Evolutionary conservation across 257 asterid genomes (phyloP).

Genomic region (Nicotiana noctiflora): DNA sequence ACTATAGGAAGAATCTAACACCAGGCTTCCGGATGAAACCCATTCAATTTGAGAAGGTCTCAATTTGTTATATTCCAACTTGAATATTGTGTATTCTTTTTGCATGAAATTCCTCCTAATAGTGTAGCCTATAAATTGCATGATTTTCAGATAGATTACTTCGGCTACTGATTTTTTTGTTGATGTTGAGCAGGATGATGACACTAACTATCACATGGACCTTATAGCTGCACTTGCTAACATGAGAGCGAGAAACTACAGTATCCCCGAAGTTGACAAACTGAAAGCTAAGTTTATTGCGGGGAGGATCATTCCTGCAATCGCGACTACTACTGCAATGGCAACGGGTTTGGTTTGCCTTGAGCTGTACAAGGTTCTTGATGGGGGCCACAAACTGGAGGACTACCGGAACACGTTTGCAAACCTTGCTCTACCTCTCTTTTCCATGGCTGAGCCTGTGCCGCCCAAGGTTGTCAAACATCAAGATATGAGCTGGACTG

Average conservation of each 20-base stretch:
- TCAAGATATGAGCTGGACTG: slow-evolving; percentile 78
- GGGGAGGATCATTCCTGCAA: slow-evolving; percentile 88
- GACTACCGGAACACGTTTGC: slow-evolving; percentile 92
- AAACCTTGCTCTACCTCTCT: slow-evolving; percentile 73
- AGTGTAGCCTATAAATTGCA: background rate
- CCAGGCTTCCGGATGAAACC: slow-evolving; percentile 77
- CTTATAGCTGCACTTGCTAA: slow-evolving; percentile 83
- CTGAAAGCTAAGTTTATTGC: slow-evolving; percentile 89
- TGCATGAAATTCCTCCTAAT: background rate
- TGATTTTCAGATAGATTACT: background rate
- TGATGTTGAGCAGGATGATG: slow-evolving; percentile 60
- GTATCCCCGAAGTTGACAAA: slow-evolving; percentile 84
- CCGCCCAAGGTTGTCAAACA: slow-evolving; percentile 69
- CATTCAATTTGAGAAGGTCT: slow-evolving; percentile 88
- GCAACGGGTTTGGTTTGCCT: slow-evolving; percentile 92
- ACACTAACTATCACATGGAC: slow-evolving; percentile 89
- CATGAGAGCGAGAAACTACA: slow-evolving; percentile 94
- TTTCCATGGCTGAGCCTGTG: slow-evolving; percentile 87
- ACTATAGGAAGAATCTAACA: slow-evolving; percentile 37
- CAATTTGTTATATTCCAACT: background rate
- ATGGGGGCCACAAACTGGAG: slow-evolving; percentile 69
- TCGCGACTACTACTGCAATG: slow-evolving; percentile 89
- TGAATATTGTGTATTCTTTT: background rate
- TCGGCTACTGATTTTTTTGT: background rate
- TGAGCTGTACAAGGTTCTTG: slow-evolving; percentile 75